Percentiles rank a stretch among this genome's conserved stretches.
These are phyloP conservation scores for Hanseniaspora singularis DNA, from an alignment of 805 yeast species.

Conservation along the genomic window DNA sequence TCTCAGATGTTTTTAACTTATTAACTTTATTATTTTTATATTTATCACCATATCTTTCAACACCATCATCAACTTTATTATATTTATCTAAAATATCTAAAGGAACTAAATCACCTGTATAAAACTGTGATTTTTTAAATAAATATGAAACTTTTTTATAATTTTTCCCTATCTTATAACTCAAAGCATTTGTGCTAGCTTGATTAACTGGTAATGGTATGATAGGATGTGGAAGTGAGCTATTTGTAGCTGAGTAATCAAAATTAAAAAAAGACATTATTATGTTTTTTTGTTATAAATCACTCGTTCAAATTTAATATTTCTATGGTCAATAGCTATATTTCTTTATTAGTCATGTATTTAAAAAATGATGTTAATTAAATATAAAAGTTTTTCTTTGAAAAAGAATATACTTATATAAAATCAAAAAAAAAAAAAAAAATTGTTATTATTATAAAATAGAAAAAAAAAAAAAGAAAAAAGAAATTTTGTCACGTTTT, in stretches of 20 bases:
- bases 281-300: background rate
- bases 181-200: slow-evolving; percentile 5
- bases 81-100: slow-evolving; percentile 21
- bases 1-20: slow-evolving; percentile 37
- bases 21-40: slow-evolving; percentile 39
- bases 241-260: slow-evolving; percentile 14
- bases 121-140: slow-evolving; percentile 9
- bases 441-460: background rate
- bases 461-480: background rate
- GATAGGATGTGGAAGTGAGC: slow-evolving; percentile 14
- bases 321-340: too few species aligned
- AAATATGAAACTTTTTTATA: slow-evolving; percentile 9
- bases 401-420: too few species aligned
- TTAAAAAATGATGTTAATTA: too few species aligned
- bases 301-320: background rate
- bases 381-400: too few species aligned
- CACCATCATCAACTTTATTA: slow-evolving; percentile 43
- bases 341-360: too few species aligned
- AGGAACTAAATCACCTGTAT: slow-evolving; percentile 14
- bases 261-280: slow-evolving; percentile 12
- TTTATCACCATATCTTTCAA: slow-evolving; percentile 70
- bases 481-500: too few species aligned
- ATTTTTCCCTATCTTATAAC: slow-evolving; percentile 10
- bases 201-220: slow-evolving; percentile 13
- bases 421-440: slow-evolving; percentile 4